Evolutionary conservation across 228 moss, liverwort and hornwort genomes (phyloP), one percentile per base, ranked within the genome.

Genomic region (Sphagnum magellanicum): DNA sequence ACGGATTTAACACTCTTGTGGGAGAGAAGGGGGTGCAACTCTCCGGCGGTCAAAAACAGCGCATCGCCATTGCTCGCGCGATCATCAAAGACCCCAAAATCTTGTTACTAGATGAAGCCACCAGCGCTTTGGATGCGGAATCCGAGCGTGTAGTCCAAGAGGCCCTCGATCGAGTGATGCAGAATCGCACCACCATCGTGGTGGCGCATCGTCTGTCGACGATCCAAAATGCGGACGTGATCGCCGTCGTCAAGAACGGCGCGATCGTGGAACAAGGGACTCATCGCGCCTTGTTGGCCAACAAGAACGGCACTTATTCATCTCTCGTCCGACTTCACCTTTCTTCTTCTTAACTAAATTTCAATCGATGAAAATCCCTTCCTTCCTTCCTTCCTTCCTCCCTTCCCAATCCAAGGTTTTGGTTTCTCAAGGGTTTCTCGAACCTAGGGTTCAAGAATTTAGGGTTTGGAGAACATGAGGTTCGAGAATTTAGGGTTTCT

Each of bases 1-100:
- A 48, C 6, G 70, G 70, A 8, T 70, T 61, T 59, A 52, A 68
- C 12, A 68, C 67, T 14, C 11, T 51, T 16, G 67, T 68, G 16
- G 64, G 64, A 6, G 57, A 52, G 17, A 68, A 17, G 8, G 67
- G 16, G 10, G 52, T 53, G 67, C 67, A 68, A 52, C 67, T 68
- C 32, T 68, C 57, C 12, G 32, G 48, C 12, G 52, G 67, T 12
- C 67, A 68, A 52, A 68, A 53, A 52, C 53, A 53, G 57, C 51
- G 52, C 5, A 48, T 68, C n/a, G 57, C 53, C 10, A 68, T 68
- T 48, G 67, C 67, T 4, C 17, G 64, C 13, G 64, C 64, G 47
- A 49, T 64, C 47, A 47, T 64, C 10, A 64, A 64, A 14, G 13
- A 49, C 49, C 64, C 64, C 50, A 64, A 14, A 13, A 5, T 64